These are phyloP conservation scores for Albizia julibrissin DNA, from an alignment of 306 rosid species.

Conservation along the genomic window DNA sequence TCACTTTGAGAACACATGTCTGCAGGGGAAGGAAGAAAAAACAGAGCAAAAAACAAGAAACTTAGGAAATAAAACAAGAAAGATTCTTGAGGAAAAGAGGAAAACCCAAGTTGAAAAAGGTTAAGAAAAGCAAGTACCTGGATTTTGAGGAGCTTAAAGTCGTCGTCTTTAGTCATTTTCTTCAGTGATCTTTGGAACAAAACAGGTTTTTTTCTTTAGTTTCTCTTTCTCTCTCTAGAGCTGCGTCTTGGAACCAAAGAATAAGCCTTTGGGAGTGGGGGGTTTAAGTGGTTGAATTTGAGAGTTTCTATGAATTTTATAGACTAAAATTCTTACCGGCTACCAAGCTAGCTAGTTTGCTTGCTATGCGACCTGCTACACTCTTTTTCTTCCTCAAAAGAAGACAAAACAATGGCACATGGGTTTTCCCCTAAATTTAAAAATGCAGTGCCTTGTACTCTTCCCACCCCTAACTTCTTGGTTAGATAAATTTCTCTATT, in stretches of 20 bases:
- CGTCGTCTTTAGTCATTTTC: slow-evolving; percentile 93
- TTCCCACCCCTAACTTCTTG: too few species aligned
- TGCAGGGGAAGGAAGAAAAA: slow-evolving; percentile 41
- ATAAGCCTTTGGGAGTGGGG: slow-evolving; percentile 20
- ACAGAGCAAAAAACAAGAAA: slow-evolving; percentile 36
- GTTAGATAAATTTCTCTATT: too few species aligned
- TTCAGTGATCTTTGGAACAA: slow-evolving; percentile 52
- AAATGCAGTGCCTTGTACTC: not conserved
- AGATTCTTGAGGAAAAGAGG: slow-evolving; percentile 51
- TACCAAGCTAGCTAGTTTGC: not conserved
- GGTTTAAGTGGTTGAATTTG: slow-evolving; percentile 31
- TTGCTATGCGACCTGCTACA: not conserved
- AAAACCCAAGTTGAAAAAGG: slow-evolving; percentile 28
- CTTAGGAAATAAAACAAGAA: slow-evolving; percentile 18
- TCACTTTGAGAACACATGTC: slow-evolving; percentile 92
- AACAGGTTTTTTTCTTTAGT: slow-evolving; percentile 14
- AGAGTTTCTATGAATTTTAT: slow-evolving; percentile 26
- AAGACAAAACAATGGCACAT: slow-evolving; percentile 60
- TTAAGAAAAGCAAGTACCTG: slow-evolving; percentile 55
- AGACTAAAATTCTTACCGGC: slow-evolving; percentile 3
- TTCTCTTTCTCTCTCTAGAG: slow-evolving; percentile 32
- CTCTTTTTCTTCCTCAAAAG: slow-evolving; percentile 23
- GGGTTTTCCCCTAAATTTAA: slow-evolving; percentile 24
- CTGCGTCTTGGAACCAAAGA: slow-evolving; percentile 15
- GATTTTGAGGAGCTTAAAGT: slow-evolving; percentile 94